Evolutionary conservation across 1,139 yeast genomes (phyloP).

Genomic region (Debaryomyces sp.): DNA sequence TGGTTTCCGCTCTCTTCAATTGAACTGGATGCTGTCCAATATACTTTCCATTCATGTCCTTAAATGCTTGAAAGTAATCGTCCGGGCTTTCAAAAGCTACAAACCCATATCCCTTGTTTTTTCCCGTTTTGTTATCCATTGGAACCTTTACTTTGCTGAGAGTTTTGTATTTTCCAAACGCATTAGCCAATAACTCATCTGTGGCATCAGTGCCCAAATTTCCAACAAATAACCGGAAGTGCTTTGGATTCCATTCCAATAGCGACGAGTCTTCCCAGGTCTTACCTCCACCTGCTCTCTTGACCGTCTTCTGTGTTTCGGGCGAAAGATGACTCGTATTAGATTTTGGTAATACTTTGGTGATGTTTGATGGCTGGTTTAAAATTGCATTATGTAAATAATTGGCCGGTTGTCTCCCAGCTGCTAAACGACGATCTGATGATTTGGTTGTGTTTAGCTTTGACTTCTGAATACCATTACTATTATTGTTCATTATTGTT

Average conservation of each 20-base stretch:
- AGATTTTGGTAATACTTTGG: constrained; percentile 5
- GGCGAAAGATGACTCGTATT: neutral
- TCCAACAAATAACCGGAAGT: constrained; percentile 74
- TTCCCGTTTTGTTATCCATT: constrained; percentile 41
- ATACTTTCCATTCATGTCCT: constrained; percentile 75
- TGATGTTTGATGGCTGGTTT: constrained; percentile 4
- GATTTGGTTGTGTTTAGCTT: constrained; percentile 37
- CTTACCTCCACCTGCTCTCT: constrained; percentile 46
- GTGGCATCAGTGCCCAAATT: constrained; percentile 71
- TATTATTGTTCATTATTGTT: constrained; percentile 5
- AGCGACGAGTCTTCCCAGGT: constrained; percentile 52
- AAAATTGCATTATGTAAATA: constrained; percentile 34
- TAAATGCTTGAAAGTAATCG: constrained; percentile 70
- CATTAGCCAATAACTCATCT: constrained; percentile 52
- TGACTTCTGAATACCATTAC: constrained; percentile 17
- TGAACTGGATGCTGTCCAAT: constrained; percentile 76
- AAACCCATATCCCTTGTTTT: constrained; percentile 70
- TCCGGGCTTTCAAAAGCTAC: constrained; percentile 64
- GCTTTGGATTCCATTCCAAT: constrained; percentile 65
- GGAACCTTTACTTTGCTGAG: constrained; percentile 62
- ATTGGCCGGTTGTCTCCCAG: constrained; percentile 47
- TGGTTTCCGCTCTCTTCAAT: constrained; percentile 65
- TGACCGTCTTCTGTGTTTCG: constrained; percentile 32
- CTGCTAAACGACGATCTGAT: constrained; percentile 56
- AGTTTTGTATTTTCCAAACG: constrained; percentile 54